phyloP scores from a whole-genome alignment of 306 rosid genomes.

The Vachellia pachyceras region DNA sequence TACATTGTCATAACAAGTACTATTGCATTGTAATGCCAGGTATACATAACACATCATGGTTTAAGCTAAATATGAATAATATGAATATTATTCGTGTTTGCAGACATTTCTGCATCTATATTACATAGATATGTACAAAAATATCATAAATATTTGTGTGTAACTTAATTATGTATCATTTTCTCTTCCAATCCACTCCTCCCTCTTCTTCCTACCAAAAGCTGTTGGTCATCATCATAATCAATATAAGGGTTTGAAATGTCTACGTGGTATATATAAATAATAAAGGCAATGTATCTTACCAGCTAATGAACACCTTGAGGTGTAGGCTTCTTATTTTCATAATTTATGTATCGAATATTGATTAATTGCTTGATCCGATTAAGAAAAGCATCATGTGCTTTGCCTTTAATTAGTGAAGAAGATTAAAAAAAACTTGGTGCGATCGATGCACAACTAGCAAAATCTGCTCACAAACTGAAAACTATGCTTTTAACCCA shows the following conservation, averaged over 20 bases:
- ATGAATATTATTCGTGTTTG: no score
- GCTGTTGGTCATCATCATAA: not conserved
- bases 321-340: not conserved
- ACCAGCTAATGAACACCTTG: not conserved
- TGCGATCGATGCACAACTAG: slow-evolving; percentile 29
- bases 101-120: not conserved
- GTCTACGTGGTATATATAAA: no score
- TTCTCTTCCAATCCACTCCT: not conserved
- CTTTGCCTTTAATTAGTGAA: slow-evolving; percentile 28
- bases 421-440: not conserved
- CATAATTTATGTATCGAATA: not conserved
- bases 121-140: not conserved
- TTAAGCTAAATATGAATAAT: no score
- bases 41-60: no score
- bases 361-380: not conserved
- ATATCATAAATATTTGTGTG: not conserved
- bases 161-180: not conserved
- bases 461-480: slow-evolving; percentile 15
- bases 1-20: no score
- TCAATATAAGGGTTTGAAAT: no score
- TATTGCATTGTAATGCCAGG: no score
- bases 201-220: not conserved
- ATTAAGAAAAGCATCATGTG: slow-evolving; percentile 40
- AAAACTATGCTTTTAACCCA: slow-evolving; percentile 32
- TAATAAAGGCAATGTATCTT: not conserved